A percentile compares a stretch with the other conserved stretches of the same genome.
These are phyloP conservation scores for Aureobasidium sp. DNA, from an alignment of 2,329 filamentous ascomycete genomes.

Conservation along the genomic window DNA sequence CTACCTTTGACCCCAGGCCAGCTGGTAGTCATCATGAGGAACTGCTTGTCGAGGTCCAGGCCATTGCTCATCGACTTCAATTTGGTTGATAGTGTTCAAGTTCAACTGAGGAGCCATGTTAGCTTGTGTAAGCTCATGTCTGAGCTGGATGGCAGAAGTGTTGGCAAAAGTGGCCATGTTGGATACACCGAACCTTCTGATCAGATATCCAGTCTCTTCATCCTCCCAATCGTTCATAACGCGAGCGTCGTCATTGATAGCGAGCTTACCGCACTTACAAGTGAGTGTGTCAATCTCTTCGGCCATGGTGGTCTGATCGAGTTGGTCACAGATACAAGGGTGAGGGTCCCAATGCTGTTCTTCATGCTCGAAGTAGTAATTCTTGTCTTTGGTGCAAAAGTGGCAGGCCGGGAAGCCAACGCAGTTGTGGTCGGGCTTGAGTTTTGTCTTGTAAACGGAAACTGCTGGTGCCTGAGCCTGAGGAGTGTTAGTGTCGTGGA, in stretches of 20 bases:
- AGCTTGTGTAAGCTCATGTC: background rate
- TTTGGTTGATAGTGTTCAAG: background rate
- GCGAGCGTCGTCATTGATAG: background rate
- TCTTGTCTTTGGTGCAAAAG: conserved; percentile 1
- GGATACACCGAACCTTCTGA: background rate
- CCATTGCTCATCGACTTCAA: background rate
- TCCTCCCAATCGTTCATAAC: background rate
- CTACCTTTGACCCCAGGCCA: too few relatives aligned
- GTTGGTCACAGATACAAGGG: background rate
- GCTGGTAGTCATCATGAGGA: too few relatives aligned
- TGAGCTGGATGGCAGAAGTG: background rate
- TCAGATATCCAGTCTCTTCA: background rate
- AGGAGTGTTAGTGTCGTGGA: background rate
- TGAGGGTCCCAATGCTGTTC: background rate
- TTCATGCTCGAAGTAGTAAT: background rate
- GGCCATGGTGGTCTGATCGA: background rate
- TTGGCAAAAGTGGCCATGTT: background rate
- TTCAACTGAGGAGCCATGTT: background rate
- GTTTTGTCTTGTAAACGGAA: background rate
- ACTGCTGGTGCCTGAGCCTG: background rate
- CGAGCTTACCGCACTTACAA: background rate
- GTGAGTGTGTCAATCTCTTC: background rate
- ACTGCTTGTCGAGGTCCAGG: too few relatives aligned
- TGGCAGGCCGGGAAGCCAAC: background rate
- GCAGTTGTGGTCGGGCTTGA: background rate